Percentiles rank a stretch among this genome's conserved stretches.
Evolutionary conservation across 768 basidiomycete species (phyloP).

Genomic region (Tulasnella sp.): DNA sequence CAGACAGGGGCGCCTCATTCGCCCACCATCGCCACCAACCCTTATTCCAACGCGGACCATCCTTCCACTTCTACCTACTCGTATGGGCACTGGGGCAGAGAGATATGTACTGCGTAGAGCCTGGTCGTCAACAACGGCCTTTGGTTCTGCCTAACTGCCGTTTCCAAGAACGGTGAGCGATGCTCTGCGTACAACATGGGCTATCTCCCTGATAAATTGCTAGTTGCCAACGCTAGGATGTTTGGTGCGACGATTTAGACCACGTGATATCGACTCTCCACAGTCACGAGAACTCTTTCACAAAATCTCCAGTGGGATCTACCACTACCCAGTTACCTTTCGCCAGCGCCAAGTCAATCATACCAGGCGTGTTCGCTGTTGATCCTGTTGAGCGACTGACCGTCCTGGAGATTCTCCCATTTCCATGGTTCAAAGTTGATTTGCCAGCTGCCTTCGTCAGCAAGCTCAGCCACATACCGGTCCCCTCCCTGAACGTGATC

Average conservation of each 20-base stretch:
- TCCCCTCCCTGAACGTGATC: constrained; percentile 72
- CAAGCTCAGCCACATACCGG: constrained; percentile 52
- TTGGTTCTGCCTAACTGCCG: too few relatives aligned
- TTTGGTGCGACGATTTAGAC: neutral
- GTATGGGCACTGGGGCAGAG: too few relatives aligned
- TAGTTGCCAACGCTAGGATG: neutral
- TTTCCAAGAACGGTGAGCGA: neutral
- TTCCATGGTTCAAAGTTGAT: constrained; percentile 85
- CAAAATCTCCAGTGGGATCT: constrained; percentile 76
- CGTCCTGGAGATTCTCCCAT: constrained; percentile 81
- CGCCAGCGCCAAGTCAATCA: constrained; percentile 68
- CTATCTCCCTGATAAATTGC: neutral
- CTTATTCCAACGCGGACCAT: neutral
- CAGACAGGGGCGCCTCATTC: too few relatives aligned
- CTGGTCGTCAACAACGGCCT: too few relatives aligned
- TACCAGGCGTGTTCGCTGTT: constrained; percentile 84
- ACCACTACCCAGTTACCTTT: constrained; percentile 80
- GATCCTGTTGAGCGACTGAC: constrained; percentile 96
- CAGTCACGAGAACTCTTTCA: constrained; percentile 67
- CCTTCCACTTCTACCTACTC: too few relatives aligned
- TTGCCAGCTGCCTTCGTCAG: constrained; percentile 86
- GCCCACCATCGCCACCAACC: neutral
- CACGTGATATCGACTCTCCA: neutral
- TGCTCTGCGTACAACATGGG: neutral
- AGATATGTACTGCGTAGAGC: too few relatives aligned